These are phyloP conservation scores for Vitis riparia DNA, from an alignment of 164 flowering plant genomes.

Conservation along the genomic window DNA sequence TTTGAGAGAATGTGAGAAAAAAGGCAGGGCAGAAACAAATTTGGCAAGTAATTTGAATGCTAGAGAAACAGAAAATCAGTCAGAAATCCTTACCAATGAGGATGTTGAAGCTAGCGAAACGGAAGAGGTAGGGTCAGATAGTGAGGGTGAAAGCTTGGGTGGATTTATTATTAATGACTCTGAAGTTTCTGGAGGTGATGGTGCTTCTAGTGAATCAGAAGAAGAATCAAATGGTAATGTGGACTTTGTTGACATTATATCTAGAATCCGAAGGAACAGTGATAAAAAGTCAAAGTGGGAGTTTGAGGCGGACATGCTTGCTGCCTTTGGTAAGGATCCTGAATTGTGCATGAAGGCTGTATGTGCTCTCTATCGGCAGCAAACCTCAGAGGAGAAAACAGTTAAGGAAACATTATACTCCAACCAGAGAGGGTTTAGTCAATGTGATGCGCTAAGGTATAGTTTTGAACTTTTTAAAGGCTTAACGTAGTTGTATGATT, in stretches of 20 bases:
- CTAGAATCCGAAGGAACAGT: slow-evolving; percentile 37
- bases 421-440: slow-evolving; percentile 58
- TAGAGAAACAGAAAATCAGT: slow-evolving; percentile 2
- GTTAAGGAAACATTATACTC: slow-evolving; percentile 22
- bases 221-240: slow-evolving; percentile 22
- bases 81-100: slow-evolving; percentile 13
- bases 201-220: slow-evolving; percentile 19
- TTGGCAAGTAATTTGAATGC: background rate
- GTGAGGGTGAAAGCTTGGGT: slow-evolving; percentile 46
- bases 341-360: slow-evolving; percentile 79
- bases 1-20: slow-evolving; percentile 24
- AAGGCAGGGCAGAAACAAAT: background rate
- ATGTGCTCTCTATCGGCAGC: slow-evolving; percentile 75
- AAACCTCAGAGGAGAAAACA: slow-evolving; percentile 47
- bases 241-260: slow-evolving; percentile 33
- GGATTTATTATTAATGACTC: slow-evolving; percentile 51
- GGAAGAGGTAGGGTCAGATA: slow-evolving; percentile 34
- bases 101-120: slow-evolving; percentile 23
- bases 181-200: slow-evolving; percentile 27
- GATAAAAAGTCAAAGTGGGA: slow-evolving; percentile 42
- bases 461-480: background rate
- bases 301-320: slow-evolving; percentile 71
- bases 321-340: slow-evolving; percentile 61
- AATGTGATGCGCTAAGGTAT: slow-evolving; percentile 62
- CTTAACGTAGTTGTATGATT: background rate